These are phyloP conservation scores for Asterochloris sp. DNA, from an alignment of 139 green algal species.

Conservation along the genomic window DNA sequence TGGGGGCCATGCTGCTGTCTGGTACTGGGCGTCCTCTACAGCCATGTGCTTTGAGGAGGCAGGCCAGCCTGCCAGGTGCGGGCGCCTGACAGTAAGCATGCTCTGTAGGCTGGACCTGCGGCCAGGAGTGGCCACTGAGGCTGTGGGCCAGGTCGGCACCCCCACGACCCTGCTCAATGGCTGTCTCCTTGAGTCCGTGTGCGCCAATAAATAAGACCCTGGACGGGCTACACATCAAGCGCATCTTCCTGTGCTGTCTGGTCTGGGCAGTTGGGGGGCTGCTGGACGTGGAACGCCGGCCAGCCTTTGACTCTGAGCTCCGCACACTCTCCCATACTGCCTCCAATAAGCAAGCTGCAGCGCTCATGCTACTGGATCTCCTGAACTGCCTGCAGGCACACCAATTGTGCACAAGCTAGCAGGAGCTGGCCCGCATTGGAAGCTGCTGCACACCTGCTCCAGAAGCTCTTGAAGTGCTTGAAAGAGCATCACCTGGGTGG, in stretches of 20 bases:
- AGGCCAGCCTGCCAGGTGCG: no score
- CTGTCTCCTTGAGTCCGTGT: conserved; percentile 36
- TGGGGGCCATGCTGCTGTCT: no score
- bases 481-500: no score
- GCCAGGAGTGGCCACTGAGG: conserved; percentile 84
- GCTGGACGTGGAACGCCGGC: conserved; percentile 70
- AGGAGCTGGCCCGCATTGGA: no score
- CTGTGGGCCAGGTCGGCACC: conserved; percentile 72
- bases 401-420: no score
- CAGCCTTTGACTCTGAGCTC: conserved; percentile 66
- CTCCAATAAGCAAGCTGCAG: conserved; percentile 34
- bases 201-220: not conserved
- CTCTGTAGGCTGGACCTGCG: conserved; percentile 60
- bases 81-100: not conserved
- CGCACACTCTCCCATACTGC: conserved; percentile 42
- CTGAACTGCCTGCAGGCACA: no score
- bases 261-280: conserved; percentile 86
- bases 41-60: no score
- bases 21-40: no score
- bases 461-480: no score
- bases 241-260: conserved; percentile 84
- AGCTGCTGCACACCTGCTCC: no score
- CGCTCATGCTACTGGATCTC: no score
- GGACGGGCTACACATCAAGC: conserved; percentile 54
- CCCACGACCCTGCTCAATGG: conserved; percentile 80